Base-by-base conservation (phyloP, 2,329 filamentous ascomycete species). In the Trichoderma guizhouense region DNA sequence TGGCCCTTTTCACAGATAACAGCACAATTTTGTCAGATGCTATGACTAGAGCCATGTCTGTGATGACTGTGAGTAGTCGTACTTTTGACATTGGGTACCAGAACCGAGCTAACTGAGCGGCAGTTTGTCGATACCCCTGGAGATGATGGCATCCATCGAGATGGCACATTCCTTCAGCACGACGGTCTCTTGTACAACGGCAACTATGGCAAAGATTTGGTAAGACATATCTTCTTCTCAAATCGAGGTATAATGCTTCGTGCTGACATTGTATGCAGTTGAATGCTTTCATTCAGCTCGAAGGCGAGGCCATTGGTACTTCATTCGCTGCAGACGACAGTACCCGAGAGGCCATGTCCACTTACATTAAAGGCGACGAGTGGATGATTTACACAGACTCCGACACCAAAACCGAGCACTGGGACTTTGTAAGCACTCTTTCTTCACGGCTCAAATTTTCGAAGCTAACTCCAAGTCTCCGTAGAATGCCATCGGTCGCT, bases 151-250 rank as follows among this genome's bases (percentile, higher is more conserved):
- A 77, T 76, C n/a, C 76, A 77, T 15, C 72, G 74, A 5, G 76
- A 77, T 28, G 76, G 76, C 32, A 72, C 75, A 11, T 77, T 77
- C 34, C 71, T 77, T 2, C 76, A 77, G 60, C 76, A 77, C 14
- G n/a, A 69, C 3, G 76, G 76, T 15, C 64, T 77, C 26, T 36
- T 77, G 34, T 77, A 77, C 60, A 77, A 76, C 47, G 76, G 76
- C 32, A 77, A 77, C 67, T 77, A 77, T 34, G 76, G 75, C 15
- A 77, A 77, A 39, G 76, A 77, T 36, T 51, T 76, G 68, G 75
- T 76, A 53, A 15, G 71, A 43, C 4, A 8, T 3, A 39, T 0
- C 7, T 11, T 43, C 24, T 7, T 12, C 15, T 12, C 1, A 51
- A 30, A 5, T 4, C 11, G 9, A 3, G 7, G 6, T 8, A 12